Conservation (phyloP, 139 green algal species). For the Desmodesmus armatus region DNA sequence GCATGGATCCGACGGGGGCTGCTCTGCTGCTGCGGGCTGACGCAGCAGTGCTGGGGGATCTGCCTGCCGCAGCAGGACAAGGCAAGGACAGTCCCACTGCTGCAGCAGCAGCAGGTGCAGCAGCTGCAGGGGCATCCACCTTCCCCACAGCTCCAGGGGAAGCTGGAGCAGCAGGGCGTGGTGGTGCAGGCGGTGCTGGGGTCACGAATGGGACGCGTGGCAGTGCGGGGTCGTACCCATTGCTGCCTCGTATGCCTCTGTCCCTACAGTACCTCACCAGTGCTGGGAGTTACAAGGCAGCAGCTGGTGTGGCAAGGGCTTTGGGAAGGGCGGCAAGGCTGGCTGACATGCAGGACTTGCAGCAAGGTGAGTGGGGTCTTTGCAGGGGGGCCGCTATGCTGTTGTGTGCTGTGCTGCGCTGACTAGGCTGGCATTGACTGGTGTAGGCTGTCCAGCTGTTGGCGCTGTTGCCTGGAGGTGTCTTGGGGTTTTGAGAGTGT, state of each 20-base stretch:
- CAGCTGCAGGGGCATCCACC: neutral
- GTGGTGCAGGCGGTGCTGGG: neutral
- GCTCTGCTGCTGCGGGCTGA: slow-evolving; percentile 39
- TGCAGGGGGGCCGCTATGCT: no score
- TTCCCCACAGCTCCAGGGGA: neutral
- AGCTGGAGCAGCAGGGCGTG: slow-evolving; percentile 2
- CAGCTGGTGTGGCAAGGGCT: slow-evolving; percentile 61
- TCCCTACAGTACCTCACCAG: slow-evolving; percentile 62
- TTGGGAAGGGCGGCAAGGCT: slow-evolving; percentile 44
- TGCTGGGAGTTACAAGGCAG: slow-evolving; percentile 60
- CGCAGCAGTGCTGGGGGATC: neutral
- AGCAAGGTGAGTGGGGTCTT: no score
- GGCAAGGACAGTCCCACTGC: neutral
- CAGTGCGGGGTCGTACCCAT: no score
- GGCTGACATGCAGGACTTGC: neutral
- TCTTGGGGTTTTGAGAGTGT: no score
- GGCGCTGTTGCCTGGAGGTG: no score
- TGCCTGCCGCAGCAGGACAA: neutral
- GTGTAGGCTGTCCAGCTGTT: no score
- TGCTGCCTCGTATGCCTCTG: slow-evolving; percentile 78
- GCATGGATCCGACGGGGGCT: slow-evolving; percentile 54
- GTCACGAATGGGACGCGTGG: neutral
- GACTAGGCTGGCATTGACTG: neutral
- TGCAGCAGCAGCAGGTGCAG: slow-evolving; percentile 5
- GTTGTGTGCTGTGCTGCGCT: no score